Conservation (phyloP, 768 basidiomycete genomes). For the Austroboletus festivus region DNA sequence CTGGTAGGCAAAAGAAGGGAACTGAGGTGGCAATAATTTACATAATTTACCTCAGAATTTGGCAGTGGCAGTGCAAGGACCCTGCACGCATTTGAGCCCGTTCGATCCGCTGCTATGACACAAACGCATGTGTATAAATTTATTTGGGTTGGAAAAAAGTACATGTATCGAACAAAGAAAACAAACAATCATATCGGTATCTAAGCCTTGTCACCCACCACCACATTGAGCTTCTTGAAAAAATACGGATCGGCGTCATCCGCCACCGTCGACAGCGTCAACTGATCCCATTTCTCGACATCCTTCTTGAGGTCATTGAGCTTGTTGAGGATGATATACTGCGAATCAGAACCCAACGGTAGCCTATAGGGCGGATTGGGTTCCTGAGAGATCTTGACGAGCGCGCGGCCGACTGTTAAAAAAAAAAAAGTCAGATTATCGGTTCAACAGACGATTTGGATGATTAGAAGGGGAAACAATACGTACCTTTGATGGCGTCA, state of each 20-base stretch:
- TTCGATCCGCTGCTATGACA: no score
- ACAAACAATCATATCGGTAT: not conserved
- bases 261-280: conserved; percentile 17
- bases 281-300: conserved; percentile 9
- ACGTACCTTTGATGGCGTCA: conserved; percentile 16
- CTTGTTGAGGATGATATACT: conserved; percentile 15
- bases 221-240: conserved; percentile 6
- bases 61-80: no score
- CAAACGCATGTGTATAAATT: no score
- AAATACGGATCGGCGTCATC: conserved; percentile 18
- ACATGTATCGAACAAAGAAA: not conserved
- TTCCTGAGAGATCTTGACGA: conserved; percentile 17
- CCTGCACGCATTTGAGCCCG: no score
- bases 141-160: not conserved
- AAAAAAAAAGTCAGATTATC: not conserved
- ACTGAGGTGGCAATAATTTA: no score
- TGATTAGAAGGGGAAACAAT: no score
- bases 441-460: no score
- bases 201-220: not conserved
- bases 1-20: no score
- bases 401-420: conserved; percentile 11
- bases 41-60: no score
- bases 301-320: conserved; percentile 17
- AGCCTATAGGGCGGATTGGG: conserved; percentile 20
- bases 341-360: conserved; percentile 20